A percentile compares a stretch with the other conserved stretches of the same genome.
Conservation (phyloP, 306 rosid species). For the Citrullus colocynthis region DNA sequence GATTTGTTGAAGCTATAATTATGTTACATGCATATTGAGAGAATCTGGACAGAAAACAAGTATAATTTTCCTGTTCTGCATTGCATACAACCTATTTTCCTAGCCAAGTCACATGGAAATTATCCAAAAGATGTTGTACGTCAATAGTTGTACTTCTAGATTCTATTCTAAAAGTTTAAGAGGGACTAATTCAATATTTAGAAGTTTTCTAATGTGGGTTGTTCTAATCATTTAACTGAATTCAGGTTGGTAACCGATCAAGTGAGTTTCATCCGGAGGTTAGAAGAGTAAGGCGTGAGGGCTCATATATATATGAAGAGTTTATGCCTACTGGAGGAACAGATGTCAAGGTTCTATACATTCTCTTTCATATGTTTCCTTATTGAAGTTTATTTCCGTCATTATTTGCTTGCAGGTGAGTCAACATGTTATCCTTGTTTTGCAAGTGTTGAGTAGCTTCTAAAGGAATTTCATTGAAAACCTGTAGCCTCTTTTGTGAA, state of each 20-base stretch:
- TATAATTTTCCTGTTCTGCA: background rate
- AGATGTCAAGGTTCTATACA: conserved; percentile 77
- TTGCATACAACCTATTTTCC: background rate
- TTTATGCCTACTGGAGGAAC: conserved; percentile 99
- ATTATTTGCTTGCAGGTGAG: background rate
- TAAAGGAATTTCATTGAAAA: background rate
- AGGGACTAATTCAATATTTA: background rate
- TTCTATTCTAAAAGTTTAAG: background rate
- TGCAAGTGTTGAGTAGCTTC: background rate
- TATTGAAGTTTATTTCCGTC: background rate
- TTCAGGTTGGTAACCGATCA: conserved; percentile 92
- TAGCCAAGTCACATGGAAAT: background rate
- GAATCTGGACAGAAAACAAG: background rate
- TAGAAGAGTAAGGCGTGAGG: conserved; percentile 95
- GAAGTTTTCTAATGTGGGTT: conserved; percentile 6
- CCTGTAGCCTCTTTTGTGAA: background rate
- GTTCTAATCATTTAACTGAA: conserved; percentile 11
- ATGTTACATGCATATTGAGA: background rate
- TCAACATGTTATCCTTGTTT: background rate
- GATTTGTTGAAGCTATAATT: background rate
- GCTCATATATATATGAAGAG: conserved; percentile 93
- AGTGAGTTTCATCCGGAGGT: conserved; percentile 95
- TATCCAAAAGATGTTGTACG: background rate
- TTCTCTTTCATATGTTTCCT: conserved; percentile 18
- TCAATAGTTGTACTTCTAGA: background rate